Conservation (phyloP, 78 protist genomes). For the Dictyostelium intermedium region DNA sequence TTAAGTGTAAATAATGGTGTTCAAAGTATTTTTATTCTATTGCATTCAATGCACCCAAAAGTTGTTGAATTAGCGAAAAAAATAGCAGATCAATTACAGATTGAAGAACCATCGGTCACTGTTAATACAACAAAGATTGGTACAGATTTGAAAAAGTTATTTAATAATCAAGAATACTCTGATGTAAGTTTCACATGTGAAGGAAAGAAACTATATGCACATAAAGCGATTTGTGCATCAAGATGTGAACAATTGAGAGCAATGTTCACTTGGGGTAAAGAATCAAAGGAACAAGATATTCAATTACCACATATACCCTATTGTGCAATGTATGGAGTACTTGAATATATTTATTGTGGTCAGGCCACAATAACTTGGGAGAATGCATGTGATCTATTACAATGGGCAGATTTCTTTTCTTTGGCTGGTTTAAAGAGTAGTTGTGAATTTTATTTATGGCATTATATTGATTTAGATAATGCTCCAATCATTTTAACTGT, state of each 20-base stretch:
- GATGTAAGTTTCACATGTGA: slow-evolving; percentile 64
- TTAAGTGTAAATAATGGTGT: slow-evolving; percentile 73
- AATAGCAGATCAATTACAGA: slow-evolving; percentile 73
- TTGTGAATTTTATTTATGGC: slow-evolving; percentile 78
- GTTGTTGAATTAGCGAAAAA: slow-evolving; percentile 64
- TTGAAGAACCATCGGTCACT: slow-evolving; percentile 77
- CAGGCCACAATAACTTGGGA: slow-evolving; percentile 56
- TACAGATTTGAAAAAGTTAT: slow-evolving; percentile 41
- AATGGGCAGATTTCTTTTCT: slow-evolving; percentile 76
- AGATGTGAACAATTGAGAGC: slow-evolving; percentile 66
- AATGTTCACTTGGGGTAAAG: slow-evolving; percentile 77
- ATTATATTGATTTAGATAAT: slow-evolving; percentile 70
- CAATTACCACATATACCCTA: slow-evolving; percentile 61
- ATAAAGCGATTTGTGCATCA: slow-evolving; percentile 75
- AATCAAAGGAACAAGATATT: slow-evolving; percentile 64
- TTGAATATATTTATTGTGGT: slow-evolving; percentile 73
- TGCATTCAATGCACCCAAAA: slow-evolving; percentile 55
- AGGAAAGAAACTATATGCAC: slow-evolving; percentile 68
- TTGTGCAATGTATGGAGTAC: slow-evolving; percentile 60
- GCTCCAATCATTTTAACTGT: slow-evolving; percentile 70
- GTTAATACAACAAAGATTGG: slow-evolving; percentile 77
- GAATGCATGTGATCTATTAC: slow-evolving; percentile 65
- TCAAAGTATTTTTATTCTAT: slow-evolving; percentile 42
- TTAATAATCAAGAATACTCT: slow-evolving; percentile 65
- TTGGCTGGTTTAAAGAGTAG: slow-evolving; percentile 44